Base-by-base conservation (phyloP, 2,329 filamentous ascomycete species). In the Ophiocordyceps camponoti-leonardi region DNA sequence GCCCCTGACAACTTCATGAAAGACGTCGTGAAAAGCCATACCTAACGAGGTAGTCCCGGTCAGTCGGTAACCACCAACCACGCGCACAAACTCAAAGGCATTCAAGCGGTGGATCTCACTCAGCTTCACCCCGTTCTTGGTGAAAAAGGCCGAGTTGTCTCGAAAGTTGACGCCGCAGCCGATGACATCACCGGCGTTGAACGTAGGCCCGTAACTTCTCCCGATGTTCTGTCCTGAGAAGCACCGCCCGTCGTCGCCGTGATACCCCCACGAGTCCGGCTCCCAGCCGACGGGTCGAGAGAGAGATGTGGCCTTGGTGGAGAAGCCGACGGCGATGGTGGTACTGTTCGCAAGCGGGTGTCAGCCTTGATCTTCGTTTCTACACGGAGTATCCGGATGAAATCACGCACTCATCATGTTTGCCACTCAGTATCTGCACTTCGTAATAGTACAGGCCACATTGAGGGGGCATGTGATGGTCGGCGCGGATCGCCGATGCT, bases 361-460 rank as follows among this genome's bases (percentile, higher is more conserved):
- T 45, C 39, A 14, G 40, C 19, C 4, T 28, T 28, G 4, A 6
- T 28, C 7, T 6, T 11, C 7, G 6, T 35, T 40, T 31, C 12
- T 6, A 19, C 12, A 12, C 7, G 22, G 44, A 16, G 8, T 22
- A 8, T 19, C 10, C 13, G 6, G n/a, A 4, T 13, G n/a, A 18
- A 2, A 6, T 40, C 11, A 70, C 73, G 45, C 65, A 77, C 72
- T 77, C 74, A 41, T 75, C 71, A 50, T 65, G 63, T 55, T 69
- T 73, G 45, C 65, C 68, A 16, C 66, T 63, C 23, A 73, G 47
- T 43, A 78, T 66, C 16, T 64, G 64, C 22, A 82, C 71, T 59
- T 98, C 92, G 57, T 79, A 98, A 61, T 98, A 98, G 62, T 94
- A 98, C 48, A 98, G 81, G 2, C 92, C 92, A 52, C 85, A 92